Base-by-base conservation (phyloP, 1,284 basidiomycete genomes). In the Austropuccinia psidii region DNA sequence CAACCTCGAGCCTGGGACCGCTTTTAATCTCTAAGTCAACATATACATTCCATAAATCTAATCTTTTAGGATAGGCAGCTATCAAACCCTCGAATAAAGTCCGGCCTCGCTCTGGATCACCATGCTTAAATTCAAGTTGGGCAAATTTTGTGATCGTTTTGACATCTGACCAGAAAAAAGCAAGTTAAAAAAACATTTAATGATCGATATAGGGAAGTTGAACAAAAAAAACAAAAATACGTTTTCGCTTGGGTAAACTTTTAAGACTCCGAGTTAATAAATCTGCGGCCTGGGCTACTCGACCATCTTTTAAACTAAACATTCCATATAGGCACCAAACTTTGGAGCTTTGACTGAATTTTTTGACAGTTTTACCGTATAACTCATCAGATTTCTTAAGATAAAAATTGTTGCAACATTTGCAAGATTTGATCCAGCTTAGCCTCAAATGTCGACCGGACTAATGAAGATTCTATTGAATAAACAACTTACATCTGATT, bases 21-120 rank as follows among this genome's bases (percentile, higher is more conserved):
- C 78, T 74, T 55, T 86, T 85, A 6, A 88, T 88, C 79, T 98
- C 91, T 88, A 97, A 93, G 80, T 98, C 96, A 80, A 98, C 88
- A 82, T 98, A 99, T 72, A 98, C 85, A 73, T 90, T 90, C 94
- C 97, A 98, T 49, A 98, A 83, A 80, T 98, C 95, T 83, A 93
- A 88, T 60, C 93, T 87, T 81, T 94, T 97, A 2, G 93, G 89
- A 82, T 97, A 91, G 17, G 89, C 90, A 80, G 95, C 92, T 35
- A 98, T 85, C 72, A 99, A 90, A 43, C 95, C 96, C 80, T 98
- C 96, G 76, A 97, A 98, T 69, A 99, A 86, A 0, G 95, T 98
- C 79, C 90, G 89, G 24, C 93, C 96, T 60, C 95, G 87, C 81
- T 99, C 96, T 1, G 91, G 84, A 76, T 98, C 94, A 15, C 94